Percentiles rank a stretch among this genome's conserved stretches.
Conservation (phyloP, 768 basidiomycete genomes). For the Leccinum rimulosum region DNA sequence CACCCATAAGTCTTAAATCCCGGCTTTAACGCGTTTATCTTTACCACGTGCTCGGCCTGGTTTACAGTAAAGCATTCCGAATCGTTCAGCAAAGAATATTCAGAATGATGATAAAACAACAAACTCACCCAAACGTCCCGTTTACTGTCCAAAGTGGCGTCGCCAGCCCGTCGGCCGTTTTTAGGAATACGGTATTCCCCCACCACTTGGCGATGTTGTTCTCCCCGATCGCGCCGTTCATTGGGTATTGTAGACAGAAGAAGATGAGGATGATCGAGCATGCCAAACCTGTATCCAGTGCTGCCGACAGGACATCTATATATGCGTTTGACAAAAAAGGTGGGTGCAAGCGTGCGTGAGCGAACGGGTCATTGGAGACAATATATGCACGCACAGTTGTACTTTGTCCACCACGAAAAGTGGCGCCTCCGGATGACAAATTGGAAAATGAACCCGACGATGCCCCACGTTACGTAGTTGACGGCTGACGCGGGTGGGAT, state of each 20-base stretch:
- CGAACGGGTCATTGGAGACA: background rate
- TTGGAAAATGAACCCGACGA: conserved; percentile 68
- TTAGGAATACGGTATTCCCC: conserved; percentile 52
- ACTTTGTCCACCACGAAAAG: conserved; percentile 70
- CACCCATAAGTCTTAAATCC: background rate
- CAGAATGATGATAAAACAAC: background rate
- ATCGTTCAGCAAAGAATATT: conserved; percentile 28
- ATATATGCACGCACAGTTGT: conserved; percentile 30
- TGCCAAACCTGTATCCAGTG: conserved; percentile 68
- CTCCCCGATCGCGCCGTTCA: conserved; percentile 56
- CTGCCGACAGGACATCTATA: conserved; percentile 64
- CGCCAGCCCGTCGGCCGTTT: conserved; percentile 30
- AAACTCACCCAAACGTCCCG: conserved; percentile 31
- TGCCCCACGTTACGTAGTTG: conserved; percentile 68
- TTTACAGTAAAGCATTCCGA: conserved; percentile 18
- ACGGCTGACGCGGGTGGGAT: conserved; percentile 66
- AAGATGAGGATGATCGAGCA: conserved; percentile 55
- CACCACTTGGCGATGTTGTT: conserved; percentile 62
- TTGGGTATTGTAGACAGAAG: conserved; percentile 63
- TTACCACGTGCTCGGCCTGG: background rate
- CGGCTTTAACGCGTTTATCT: background rate
- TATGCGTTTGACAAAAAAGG: background rate
- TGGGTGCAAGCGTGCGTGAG: conserved; percentile 5
- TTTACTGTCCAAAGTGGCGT: conserved; percentile 13
- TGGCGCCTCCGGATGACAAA: conserved; percentile 58